These are phyloP conservation scores for Spizellomyces punctatus DNA, from an alignment of 192 early-diverging fungal genomes.

Conservation along the genomic window DNA sequence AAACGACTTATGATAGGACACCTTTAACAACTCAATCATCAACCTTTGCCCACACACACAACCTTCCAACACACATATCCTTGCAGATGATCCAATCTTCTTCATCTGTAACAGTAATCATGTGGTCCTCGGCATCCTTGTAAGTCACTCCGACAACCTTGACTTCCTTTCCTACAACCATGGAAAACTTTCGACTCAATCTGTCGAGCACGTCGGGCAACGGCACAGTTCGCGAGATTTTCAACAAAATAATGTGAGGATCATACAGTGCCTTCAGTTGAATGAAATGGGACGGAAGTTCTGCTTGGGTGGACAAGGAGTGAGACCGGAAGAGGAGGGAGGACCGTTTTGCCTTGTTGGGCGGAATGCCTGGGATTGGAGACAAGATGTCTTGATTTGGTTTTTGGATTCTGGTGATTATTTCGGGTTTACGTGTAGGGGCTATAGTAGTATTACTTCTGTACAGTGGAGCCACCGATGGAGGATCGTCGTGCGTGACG, in stretches of 20 bases:
- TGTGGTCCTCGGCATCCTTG: constrained; percentile 17
- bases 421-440: too few relatives aligned
- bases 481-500: too few relatives aligned
- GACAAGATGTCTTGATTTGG: too few relatives aligned
- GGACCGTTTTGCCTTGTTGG: not conserved
- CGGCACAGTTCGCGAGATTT: constrained; percentile 19
- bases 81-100: constrained; percentile 31
- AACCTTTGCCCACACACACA: not conserved
- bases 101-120: constrained; percentile 29
- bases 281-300: not conserved
- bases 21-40: not conserved
- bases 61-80: not conserved
- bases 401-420: too few relatives aligned
- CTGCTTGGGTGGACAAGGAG: not conserved
- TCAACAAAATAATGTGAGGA: constrained; percentile 6
- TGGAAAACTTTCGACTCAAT: constrained; percentile 1
- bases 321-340: not conserved
- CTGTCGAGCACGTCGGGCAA: not conserved
- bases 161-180: not conserved
- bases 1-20: too few relatives aligned
- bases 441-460: too few relatives aligned
- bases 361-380: too few relatives aligned
- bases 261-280: not conserved
- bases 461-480: too few relatives aligned
- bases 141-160: constrained; percentile 18